Evolutionary conservation across 2,329 filamentous ascomycete species (phyloP).

Genomic region (Aspergillus bombycis): DNA sequence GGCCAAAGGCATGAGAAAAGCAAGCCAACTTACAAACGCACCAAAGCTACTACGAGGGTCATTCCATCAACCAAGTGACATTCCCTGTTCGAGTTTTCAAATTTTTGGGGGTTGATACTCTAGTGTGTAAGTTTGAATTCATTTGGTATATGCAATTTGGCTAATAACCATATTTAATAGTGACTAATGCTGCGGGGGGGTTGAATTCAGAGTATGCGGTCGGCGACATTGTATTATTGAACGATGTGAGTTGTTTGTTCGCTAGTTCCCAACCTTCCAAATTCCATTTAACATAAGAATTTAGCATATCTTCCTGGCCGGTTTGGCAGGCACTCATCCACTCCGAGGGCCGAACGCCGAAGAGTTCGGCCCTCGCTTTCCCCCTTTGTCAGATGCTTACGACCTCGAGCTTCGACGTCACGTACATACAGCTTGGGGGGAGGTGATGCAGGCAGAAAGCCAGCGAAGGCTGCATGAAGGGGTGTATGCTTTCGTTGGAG

Average conservation of each 20-base stretch:
- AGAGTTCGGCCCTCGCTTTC: slow-evolving; percentile 65
- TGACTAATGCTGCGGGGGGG: slow-evolving; percentile 69
- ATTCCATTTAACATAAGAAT: slow-evolving; percentile 7
- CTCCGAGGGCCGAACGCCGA: slow-evolving; percentile 65
- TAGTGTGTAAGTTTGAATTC: slow-evolving; percentile 53
- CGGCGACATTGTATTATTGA: slow-evolving; percentile 67
- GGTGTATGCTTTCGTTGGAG: slow-evolving; percentile 67
- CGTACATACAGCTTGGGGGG: slow-evolving; percentile 61
- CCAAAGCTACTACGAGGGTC: slow-evolving; percentile 68
- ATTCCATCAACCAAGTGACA: slow-evolving; percentile 64
- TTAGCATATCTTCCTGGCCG: slow-evolving; percentile 66
- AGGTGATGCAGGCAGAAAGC: slow-evolving; percentile 49
- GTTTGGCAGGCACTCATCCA: slow-evolving; percentile 63
- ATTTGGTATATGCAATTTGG: not conserved
- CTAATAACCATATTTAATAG: slow-evolving; percentile 35
- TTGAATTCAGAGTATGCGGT: slow-evolving; percentile 66
- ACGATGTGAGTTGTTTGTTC: slow-evolving; percentile 55
- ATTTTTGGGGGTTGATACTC: slow-evolving; percentile 61
- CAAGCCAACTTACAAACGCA: slow-evolving; percentile 12
- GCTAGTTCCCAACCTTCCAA: too few species aligned
- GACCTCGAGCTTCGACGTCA: slow-evolving; percentile 62
- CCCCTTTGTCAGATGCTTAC: slow-evolving; percentile 67
- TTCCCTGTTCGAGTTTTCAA: slow-evolving; percentile 69
- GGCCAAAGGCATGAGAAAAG: slow-evolving; percentile 36
- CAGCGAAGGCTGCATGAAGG: slow-evolving; percentile 63